Evolutionary conservation across 1,139 yeast species (phyloP), one percentile per base, ranked within the genome.

Genomic region (Lodderomyces orthopsilosis): DNA sequence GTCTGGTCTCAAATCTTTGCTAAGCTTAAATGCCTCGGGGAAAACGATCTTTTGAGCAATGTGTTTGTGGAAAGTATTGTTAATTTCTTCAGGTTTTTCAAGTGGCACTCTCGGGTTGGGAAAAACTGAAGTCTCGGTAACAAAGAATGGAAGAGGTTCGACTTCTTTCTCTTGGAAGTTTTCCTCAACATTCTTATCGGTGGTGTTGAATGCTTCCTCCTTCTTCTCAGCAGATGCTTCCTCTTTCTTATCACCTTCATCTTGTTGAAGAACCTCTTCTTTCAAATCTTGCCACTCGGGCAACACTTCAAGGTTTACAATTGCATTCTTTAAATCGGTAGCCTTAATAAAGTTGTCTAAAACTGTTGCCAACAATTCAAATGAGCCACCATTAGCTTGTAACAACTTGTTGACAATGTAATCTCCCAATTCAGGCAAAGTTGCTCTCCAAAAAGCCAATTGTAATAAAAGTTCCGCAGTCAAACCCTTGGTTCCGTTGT

Each of bases 331-430:
- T 38, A 74, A 77, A 43, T 75, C 70, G 19, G 77, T 77, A 48
- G 70, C 71, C 44, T 71, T 74, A 50, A 84, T 76, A 43, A 88
- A 79, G 52, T 80, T 81, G 49, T 86, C 85, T 55, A 88, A 78
- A 38, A 89, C 94, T 14, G 91, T 85, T 22, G 91, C 94, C 53
- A 88, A 77, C 47, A 88, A 74, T 65, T 88, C 96, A 49, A 88
- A 85, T 47, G 83, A 89, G 46, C 85, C 79, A 44, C 95, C 94
- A 51, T 84, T 83, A 19, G 95, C 85, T 59, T 84, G 87, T 59
- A 85, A 80, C 55, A 89, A 79, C 63, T 84, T 85, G 63, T 88
- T 85, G 47, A 88, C 90, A 53, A 85, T 76, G 38, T 83, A 82
- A 41, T 82, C 84, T 36, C 75, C 74, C 40, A 83, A 74, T 43